Base-by-base conservation (phyloP, 495 filamentous ascomycete species). In the Amniculicola lignicola region DNA sequence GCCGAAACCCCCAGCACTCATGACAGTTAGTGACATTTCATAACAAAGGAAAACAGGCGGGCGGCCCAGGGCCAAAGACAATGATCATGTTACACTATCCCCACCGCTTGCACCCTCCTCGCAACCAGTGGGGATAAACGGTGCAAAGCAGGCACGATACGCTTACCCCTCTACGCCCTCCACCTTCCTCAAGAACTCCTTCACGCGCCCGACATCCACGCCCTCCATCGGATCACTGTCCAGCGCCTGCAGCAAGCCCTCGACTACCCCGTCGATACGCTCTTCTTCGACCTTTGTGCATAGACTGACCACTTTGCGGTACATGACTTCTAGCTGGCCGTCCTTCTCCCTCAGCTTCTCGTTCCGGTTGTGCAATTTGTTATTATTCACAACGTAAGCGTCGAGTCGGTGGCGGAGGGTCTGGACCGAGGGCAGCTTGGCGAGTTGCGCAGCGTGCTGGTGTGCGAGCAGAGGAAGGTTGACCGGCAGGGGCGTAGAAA, bases 111-210 rank as follows among this genome's bases (percentile, higher is more conserved):
- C n/a, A n/a, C n/a, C n/a, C n/a, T n/a, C n/a, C n/a, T n/a, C n/a
- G n/a, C n/a, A n/a, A n/a, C n/a, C n/a, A n/a, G n/a, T n/a, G n/a
- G n/a, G n/a, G n/a, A n/a, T n/a, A n/a, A n/a, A n/a, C n/a, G n/a
- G n/a, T n/a, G n/a, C n/a, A n/a, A n/a, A n/a, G n/a, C n/a, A n/a
- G n/a, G 22, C 24, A 39, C 53, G 25, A 12, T 19, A 40, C 37
- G 6, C 7, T 19, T 45, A 60, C 19, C 51, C 58, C 22, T 64
- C 62, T 22, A 65, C 62, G 12, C 57, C 70, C 61, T 87, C 86
- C 10, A 90, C 84, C 49, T 84, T 84, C 21, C 82, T 79, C 55
- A 92, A 68, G 65, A 92, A 90, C 42, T 88, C 79, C 64, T 80
- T 73, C 22, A 91, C 83, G 25, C 88, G 72, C 18, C 77, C 78